Percentiles rank a stretch among this genome's conserved stretches.
Evolutionary conservation across 1,139 yeast genomes (phyloP).

Genomic region (Pichiaceae sp.): DNA sequence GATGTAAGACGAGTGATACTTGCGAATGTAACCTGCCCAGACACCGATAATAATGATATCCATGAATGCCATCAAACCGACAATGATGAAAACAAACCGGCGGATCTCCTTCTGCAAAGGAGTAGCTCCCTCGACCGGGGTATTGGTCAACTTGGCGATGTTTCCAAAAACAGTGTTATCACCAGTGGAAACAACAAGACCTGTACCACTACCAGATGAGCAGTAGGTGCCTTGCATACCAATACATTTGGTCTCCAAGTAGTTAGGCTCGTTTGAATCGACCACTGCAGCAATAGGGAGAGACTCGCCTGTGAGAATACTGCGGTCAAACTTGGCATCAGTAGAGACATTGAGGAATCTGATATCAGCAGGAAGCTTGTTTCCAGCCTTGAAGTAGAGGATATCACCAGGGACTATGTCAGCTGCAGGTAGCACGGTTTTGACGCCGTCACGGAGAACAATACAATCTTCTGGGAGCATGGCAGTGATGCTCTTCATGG

Average conservation of each 20-base stretch:
- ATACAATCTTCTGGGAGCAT: constrained; percentile 38
- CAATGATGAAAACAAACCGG: constrained; percentile 28
- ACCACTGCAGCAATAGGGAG: constrained; percentile 61
- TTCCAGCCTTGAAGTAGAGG: constrained; percentile 88
- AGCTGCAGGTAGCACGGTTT: constrained; percentile 65
- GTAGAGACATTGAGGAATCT: constrained; percentile 79
- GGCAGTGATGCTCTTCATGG: constrained; percentile 40
- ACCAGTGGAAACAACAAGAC: constrained; percentile 28
- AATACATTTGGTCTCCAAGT: constrained; percentile 31
- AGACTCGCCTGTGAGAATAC: constrained; percentile 98
- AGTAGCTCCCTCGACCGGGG: constrained; percentile 30
- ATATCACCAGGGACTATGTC: constrained; percentile 94
- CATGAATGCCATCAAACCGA: constrained; percentile 23
- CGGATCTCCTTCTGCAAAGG: constrained; percentile 39
- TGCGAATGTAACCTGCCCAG: constrained; percentile 19
- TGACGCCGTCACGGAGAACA: constrained; percentile 77
- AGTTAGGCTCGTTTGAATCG: neutral
- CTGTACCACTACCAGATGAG: constrained; percentile 39
- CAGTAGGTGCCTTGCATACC: constrained; percentile 45
- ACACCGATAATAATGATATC: constrained; percentile 33
- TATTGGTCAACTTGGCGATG: constrained; percentile 23
- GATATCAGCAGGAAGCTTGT: constrained; percentile 94
- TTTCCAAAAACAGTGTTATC: constrained; percentile 37
- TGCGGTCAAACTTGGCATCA: constrained; percentile 90
- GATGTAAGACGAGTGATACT: constrained; percentile 18